These are phyloP conservation scores for Podaxis carcinomalis DNA, from an alignment of 768 basidiomycete species.

Conservation along the genomic window DNA sequence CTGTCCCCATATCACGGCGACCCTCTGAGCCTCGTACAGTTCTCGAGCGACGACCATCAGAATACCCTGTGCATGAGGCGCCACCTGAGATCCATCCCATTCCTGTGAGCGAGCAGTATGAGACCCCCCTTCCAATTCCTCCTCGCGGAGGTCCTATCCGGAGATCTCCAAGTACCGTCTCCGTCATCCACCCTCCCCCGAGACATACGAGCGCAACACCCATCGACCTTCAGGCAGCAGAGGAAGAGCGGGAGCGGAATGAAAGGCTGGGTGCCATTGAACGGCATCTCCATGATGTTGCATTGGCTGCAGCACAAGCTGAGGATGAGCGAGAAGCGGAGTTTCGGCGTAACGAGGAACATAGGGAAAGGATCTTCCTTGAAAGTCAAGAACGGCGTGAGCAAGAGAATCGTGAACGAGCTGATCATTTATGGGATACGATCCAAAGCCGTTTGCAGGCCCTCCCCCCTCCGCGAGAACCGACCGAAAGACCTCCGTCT, in stretches of 20 bases:
- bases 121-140: conserved; percentile 8
- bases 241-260: conserved; percentile 47
- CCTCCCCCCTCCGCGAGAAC: conserved; percentile 24
- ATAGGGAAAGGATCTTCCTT: conserved; percentile 55
- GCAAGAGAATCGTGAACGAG: conserved; percentile 46
- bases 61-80: conserved; percentile 8
- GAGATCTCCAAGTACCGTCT: conserved; percentile 7
- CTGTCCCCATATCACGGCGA: background rate
- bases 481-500: conserved; percentile 1
- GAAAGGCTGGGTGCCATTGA: conserved; percentile 57
- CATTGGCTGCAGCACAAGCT: conserved; percentile 47
- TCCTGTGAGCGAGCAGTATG: conserved; percentile 8
- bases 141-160: background rate
- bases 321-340: conserved; percentile 63
- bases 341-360: conserved; percentile 63
- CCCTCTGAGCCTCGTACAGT: background rate
- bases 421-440: conserved; percentile 42
- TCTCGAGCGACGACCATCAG: background rate
- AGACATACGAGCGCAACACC: conserved; percentile 32
- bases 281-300: conserved; percentile 41
- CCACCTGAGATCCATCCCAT: conserved; percentile 9
- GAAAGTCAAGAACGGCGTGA: conserved; percentile 58
- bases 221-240: conserved; percentile 35
- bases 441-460: conserved; percentile 34
- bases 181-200: conserved; percentile 8